A percentile compares a stretch with the other conserved stretches of the same genome.
Conservation (phyloP, 2,329 filamentous ascomycete genomes). For the Epichloe glyceriae region DNA sequence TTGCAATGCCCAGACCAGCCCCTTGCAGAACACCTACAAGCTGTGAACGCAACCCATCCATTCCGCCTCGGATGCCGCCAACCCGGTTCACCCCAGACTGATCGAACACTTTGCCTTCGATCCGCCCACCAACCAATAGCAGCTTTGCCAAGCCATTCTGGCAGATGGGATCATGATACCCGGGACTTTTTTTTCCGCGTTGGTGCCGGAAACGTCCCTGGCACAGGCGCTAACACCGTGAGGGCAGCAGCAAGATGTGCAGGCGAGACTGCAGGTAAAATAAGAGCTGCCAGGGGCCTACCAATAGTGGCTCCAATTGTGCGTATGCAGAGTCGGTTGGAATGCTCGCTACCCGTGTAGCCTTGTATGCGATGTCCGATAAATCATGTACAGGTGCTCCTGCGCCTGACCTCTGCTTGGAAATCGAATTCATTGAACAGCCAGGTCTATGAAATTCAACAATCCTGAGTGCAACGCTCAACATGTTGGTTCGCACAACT, state of each 20-base stretch:
- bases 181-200: constrained; percentile 61
- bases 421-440: constrained; percentile 20
- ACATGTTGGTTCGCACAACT: constrained; percentile 79
- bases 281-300: constrained; percentile 66
- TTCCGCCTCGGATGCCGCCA: constrained; percentile 65
- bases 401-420: constrained; percentile 16
- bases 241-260: constrained; percentile 72
- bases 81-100: constrained; percentile 51
- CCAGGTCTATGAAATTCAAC: constrained; percentile 66
- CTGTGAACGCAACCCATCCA: constrained; percentile 70
- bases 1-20: constrained; percentile 64
- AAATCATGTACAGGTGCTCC: constrained; percentile 36
- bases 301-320: constrained; percentile 61
- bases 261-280: constrained; percentile 72
- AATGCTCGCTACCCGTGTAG: constrained; percentile 26
- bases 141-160: constrained; percentile 80
- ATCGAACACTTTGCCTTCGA: constrained; percentile 80
- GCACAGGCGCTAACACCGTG: constrained; percentile 59
- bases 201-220: constrained; percentile 65
- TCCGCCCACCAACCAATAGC: constrained; percentile 69
- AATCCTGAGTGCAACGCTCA: constrained; percentile 71
- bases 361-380: constrained; percentile 38
- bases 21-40: constrained; percentile 71
- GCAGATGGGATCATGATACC: constrained; percentile 66
- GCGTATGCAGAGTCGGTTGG: constrained; percentile 31